Conservation (phyloP, 768 basidiomycete genomes). For the Termitomyces sp. region DNA sequence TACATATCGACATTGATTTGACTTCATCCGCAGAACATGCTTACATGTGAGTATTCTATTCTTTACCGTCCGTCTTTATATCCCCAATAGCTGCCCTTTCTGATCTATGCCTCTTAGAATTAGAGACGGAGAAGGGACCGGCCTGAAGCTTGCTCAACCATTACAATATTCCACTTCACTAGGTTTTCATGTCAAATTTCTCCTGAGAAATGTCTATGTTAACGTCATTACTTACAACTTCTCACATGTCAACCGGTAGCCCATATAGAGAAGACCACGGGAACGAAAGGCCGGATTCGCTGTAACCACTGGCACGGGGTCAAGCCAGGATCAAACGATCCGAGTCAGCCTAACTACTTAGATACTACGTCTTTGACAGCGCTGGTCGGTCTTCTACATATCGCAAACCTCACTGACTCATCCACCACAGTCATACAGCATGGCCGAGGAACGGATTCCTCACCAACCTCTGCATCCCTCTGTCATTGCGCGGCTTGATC, state of each 20-base stretch:
- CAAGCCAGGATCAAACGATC: not conserved
- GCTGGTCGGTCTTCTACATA: not conserved
- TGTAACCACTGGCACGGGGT: not conserved
- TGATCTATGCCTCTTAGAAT: not conserved
- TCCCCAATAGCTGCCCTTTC: not conserved
- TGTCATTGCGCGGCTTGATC: constrained; percentile 55
- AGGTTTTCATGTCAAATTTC: not conserved
- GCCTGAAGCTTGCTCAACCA: not conserved
- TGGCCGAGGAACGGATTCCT: constrained; percentile 6
- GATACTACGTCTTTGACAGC: not conserved
- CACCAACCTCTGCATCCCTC: constrained; percentile 63
- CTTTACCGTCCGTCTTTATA: not conserved
- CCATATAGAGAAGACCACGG: not conserved
- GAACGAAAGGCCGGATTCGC: not conserved
- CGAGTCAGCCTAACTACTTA: no score
- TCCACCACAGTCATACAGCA: not conserved
- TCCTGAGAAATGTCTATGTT: no score
- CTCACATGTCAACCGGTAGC: not conserved
- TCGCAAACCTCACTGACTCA: not conserved
- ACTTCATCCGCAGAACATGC: no score
- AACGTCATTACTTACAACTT: not conserved
- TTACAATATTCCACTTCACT: not conserved
- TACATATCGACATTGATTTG: no score
- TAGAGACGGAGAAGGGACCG: not conserved
- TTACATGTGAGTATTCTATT: no score